Conservation (phyloP, 208 protist species). For the Crithidia bombi region DNA sequence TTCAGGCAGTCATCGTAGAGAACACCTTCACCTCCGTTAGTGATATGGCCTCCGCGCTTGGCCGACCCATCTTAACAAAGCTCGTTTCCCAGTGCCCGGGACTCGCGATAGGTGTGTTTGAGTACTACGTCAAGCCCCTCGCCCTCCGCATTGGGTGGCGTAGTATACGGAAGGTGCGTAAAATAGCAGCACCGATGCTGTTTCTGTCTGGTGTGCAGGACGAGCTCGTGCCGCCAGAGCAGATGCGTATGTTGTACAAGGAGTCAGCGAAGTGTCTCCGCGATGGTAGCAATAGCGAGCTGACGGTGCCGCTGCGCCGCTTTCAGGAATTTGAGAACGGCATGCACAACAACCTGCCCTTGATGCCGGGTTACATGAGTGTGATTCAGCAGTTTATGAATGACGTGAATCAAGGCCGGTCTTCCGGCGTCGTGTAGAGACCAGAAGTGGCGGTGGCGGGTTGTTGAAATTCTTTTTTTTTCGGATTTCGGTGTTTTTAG, state of each 20-base stretch:
- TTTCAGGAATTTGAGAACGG: conserved; percentile 79
- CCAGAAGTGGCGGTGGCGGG: no score
- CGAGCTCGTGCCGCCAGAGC: conserved; percentile 85
- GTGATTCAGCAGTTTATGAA: conserved; percentile 68
- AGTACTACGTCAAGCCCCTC: conserved; percentile 82
- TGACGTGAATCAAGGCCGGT: conserved; percentile 27
- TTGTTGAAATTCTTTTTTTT: no score
- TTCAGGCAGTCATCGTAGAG: conserved; percentile 85
- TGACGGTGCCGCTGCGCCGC: conserved; percentile 34
- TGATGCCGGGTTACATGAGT: conserved; percentile 61
- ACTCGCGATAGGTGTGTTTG: conserved; percentile 45
- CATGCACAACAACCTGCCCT: conserved; percentile 69
- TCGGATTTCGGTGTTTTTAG: no score
- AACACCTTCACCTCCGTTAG: conserved; percentile 92
- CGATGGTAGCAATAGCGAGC: conserved; percentile 23
- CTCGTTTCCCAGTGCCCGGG: conserved; percentile 23
- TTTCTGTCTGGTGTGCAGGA: conserved; percentile 84
- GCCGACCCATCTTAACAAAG: conserved; percentile 21
- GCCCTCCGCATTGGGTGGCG: conserved; percentile 74
- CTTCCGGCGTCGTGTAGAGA: not conserved
- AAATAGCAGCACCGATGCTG: conserved; percentile 63
- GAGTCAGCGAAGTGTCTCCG: conserved; percentile 27
- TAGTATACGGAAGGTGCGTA: conserved; percentile 48
- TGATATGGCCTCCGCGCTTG: conserved; percentile 74
- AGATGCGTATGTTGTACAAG: conserved; percentile 79